phyloP scores from a whole-genome alignment of 2,329 filamentous ascomycete species.

The Catunica adiposa region DNA sequence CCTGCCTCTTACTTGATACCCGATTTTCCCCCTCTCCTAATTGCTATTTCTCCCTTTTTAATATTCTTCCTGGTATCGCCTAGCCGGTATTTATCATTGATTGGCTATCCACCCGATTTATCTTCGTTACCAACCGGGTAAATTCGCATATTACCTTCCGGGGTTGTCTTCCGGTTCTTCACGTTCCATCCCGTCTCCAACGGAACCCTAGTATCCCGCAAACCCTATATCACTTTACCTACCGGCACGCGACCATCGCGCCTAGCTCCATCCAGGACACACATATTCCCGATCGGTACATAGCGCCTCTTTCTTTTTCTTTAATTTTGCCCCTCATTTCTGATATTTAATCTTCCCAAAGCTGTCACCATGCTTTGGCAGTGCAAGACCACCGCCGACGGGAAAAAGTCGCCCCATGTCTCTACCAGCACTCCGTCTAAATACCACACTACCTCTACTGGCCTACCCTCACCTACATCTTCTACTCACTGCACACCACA shows the following conservation, averaged over 20 bases:
- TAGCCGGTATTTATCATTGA: background rate
- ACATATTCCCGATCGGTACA: background rate
- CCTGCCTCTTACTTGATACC: no score
- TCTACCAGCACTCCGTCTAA: slow-evolving; percentile 1
- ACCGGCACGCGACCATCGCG: background rate
- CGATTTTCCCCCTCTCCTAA: no score
- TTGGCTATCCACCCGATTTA: background rate
- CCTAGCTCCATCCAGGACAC: background rate
- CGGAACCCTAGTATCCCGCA: background rate
- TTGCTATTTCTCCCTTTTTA: no score
- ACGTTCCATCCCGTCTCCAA: background rate
- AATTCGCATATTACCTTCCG: no score
- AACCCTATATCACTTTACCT: background rate
- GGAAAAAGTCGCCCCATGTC: background rate
- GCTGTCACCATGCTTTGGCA: slow-evolving; percentile 12
- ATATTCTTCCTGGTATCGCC: background rate
- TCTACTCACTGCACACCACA: background rate
- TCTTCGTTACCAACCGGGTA: slow-evolving; percentile 1
- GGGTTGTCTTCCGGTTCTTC: no score
- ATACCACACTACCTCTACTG: background rate
- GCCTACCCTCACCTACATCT: background rate
- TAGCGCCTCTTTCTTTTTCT: background rate
- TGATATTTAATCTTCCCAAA: background rate
- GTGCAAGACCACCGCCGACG: slow-evolving; percentile 5
- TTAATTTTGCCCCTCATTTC: background rate